These are phyloP conservation scores for Trypanosomatidae sp. DNA, from an alignment of 208 protist genomes.

Conservation along the genomic window DNA sequence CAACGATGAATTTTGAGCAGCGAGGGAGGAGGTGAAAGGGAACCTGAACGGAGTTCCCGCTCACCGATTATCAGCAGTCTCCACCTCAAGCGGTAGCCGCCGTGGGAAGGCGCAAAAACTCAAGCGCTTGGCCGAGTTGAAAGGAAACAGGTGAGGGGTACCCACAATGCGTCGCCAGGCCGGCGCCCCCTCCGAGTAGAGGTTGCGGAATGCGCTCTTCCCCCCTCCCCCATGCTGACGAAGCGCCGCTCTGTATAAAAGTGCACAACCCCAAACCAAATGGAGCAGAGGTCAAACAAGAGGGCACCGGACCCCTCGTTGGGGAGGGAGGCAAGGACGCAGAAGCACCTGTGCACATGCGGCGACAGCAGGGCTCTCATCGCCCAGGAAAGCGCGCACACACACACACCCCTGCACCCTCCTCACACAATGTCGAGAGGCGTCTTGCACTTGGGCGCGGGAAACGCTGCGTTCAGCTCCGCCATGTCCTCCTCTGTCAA, in stretches of 20 bases:
- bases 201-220: background rate
- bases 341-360: background rate
- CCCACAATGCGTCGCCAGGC: background rate
- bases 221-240: background rate
- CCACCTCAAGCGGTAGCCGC: background rate
- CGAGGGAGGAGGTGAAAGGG: background rate
- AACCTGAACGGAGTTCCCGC: background rate
- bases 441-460: constrained; percentile 31
- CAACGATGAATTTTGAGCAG: background rate
- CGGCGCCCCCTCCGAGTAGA: background rate
- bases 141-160: background rate
- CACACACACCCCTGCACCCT: too few species aligned
- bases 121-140: background rate
- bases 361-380: background rate
- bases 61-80: background rate
- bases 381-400: background rate
- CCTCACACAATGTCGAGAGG: constrained; percentile 39
- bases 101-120: background rate
- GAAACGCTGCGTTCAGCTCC: constrained; percentile 32
- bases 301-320: background rate
- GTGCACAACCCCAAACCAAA: background rate
- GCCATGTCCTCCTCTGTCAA: constrained; percentile 37
- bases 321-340: background rate
- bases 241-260: background rate
- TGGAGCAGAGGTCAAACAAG: background rate